A percentile compares a stretch with the other conserved stretches of the same genome.
Conservation (phyloP, 768 basidiomycete species). For the Suillus decipiens region DNA sequence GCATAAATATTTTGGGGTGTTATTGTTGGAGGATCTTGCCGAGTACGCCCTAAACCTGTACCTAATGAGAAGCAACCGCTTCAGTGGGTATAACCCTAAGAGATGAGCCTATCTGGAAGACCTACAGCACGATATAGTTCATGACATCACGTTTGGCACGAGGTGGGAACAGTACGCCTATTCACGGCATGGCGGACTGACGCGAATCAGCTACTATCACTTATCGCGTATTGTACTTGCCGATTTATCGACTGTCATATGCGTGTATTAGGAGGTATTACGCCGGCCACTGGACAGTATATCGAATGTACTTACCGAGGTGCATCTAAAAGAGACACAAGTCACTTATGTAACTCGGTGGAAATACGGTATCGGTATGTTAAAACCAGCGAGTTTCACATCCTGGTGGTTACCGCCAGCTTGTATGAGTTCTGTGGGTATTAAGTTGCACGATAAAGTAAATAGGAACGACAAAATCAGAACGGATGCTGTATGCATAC, state of each 20-base stretch:
- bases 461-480: neutral
- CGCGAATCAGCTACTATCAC: neutral
- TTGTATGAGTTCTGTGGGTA: neutral
- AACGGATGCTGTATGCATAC: neutral
- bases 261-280: neutral
- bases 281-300: neutral
- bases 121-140: neutral
- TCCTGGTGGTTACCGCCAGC: neutral
- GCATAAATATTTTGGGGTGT: neutral
- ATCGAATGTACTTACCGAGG: neutral
- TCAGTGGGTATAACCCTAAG: neutral
- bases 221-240: neutral
- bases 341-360: neutral
- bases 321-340: neutral
- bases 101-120: neutral
- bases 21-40: neutral
- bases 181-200: neutral
- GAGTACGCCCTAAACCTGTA: neutral
- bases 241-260: neutral
- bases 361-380: neutral
- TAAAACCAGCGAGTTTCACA: neutral
- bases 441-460: neutral
- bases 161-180: neutral
- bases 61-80: neutral
- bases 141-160: neutral